A percentile compares a stretch with the other conserved stretches of the same genome.
Conservation (phyloP, 495 filamentous ascomycete genomes). For the Penicillium arizonense region DNA sequence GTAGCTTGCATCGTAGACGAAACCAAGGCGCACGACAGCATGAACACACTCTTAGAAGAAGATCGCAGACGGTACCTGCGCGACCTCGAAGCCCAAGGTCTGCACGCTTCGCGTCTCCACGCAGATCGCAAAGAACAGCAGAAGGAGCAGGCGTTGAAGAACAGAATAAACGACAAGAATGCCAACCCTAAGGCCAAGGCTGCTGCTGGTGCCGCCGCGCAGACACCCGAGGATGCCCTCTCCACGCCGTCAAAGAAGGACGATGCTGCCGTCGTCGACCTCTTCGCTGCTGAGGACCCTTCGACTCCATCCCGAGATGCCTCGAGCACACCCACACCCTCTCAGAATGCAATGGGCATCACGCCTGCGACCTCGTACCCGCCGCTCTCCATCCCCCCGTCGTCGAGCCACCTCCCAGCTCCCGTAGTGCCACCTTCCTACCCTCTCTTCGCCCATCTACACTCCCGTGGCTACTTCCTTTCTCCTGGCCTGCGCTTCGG, state of each 20-base stretch:
- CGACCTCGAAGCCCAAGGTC: constrained; percentile 45
- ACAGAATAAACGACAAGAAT: constrained; percentile 35
- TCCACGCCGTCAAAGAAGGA: constrained; percentile 3
- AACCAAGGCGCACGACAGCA: constrained; percentile 59
- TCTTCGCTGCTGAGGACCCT: constrained; percentile 40
- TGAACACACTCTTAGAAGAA: constrained; percentile 55
- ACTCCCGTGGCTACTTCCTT: constrained; percentile 77
- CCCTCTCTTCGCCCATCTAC: constrained; percentile 63
- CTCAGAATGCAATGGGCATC: constrained; percentile 37
- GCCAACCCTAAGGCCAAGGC: constrained; percentile 29
- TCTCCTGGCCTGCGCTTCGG: constrained; percentile 92
- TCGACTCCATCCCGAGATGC: constrained; percentile 19
- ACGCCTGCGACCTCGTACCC: constrained; percentile 63
- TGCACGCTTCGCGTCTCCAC: constrained; percentile 40
- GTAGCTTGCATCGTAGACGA: constrained; percentile 81
- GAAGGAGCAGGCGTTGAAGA: constrained; percentile 41
- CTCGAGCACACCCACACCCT: constrained; percentile 6
- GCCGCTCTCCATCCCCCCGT: constrained; percentile 37
- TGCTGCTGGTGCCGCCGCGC: constrained; percentile 23
- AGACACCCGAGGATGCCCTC: constrained; percentile 15
- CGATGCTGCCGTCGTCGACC: constrained; percentile 18
- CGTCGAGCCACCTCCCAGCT: constrained; percentile 29
- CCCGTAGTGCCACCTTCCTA: constrained; percentile 52
- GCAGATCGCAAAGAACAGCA: constrained; percentile 39
- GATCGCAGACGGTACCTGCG: constrained; percentile 50